phyloP scores from a whole-genome alignment of 129 eudicot species.

The Helichrysum umbraculigerum region DNA sequence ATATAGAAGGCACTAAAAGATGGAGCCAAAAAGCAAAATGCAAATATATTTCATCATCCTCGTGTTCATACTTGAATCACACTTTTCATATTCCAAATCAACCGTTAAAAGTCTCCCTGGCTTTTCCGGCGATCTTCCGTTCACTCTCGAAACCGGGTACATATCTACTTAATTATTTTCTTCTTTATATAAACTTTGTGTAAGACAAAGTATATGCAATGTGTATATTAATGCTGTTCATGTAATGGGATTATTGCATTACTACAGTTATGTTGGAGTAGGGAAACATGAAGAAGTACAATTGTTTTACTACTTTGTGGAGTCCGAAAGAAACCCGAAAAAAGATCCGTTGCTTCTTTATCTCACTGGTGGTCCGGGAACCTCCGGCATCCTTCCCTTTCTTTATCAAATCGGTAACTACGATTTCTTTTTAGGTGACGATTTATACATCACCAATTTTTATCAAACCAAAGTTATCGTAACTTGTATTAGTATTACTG shows the following conservation, averaged over 20 bases:
- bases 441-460: too few relatives aligned
- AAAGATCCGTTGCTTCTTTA: slow-evolving; percentile 34
- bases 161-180: neutral
- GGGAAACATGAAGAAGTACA: slow-evolving; percentile 36
- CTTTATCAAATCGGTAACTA: slow-evolving; percentile 40
- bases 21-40: slow-evolving; percentile 32
- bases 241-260: neutral
- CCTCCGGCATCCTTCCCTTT: slow-evolving; percentile 35
- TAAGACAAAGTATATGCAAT: neutral
- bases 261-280: slow-evolving; percentile 35
- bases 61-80: slow-evolving; percentile 20
- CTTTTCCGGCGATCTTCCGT: slow-evolving; percentile 42
- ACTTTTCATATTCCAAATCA: slow-evolving; percentile 23
- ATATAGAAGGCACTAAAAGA: neutral
- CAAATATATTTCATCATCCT: slow-evolving; percentile 11
- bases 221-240: neutral
- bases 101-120: slow-evolving; percentile 39
- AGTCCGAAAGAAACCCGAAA: slow-evolving; percentile 41
- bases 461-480: too few relatives aligned
- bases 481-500: neutral
- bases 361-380: slow-evolving; percentile 58
- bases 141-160: slow-evolving; percentile 50
- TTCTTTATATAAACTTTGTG: neutral
- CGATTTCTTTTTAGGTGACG: too few relatives aligned
- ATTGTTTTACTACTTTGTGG: slow-evolving; percentile 46